phyloP scores from a whole-genome alignment of 768 basidiomycete genomes.

The Nidula microcarpa region DNA sequence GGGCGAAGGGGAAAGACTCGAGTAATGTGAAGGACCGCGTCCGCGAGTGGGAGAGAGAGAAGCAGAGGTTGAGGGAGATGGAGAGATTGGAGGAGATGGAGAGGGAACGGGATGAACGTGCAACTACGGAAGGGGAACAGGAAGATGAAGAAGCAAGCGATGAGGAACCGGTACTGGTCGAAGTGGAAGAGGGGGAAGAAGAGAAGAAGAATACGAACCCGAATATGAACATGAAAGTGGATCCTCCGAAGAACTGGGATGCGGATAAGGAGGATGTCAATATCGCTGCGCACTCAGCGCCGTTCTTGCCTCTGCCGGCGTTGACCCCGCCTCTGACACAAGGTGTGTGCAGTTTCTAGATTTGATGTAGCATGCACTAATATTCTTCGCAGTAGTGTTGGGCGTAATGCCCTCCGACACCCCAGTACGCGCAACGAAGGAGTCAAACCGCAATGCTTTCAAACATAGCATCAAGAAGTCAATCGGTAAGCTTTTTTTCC shows the following conservation, averaged over 20 bases:
- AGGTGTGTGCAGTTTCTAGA: slow-evolving; percentile 13
- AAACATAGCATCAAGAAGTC: slow-evolving; percentile 74
- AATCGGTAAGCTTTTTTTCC: slow-evolving; percentile 47
- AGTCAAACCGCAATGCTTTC: slow-evolving; percentile 35
- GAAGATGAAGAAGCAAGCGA: not conserved
- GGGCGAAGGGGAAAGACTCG: slow-evolving; percentile 30
- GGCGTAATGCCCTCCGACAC: slow-evolving; percentile 16
- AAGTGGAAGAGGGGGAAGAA: not conserved
- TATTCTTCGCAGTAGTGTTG: slow-evolving; percentile 11
- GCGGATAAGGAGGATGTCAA: slow-evolving; percentile 21
- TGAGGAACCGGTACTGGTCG: not conserved
- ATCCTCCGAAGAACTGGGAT: not conserved
- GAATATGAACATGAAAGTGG: not conserved
- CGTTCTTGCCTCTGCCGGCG: slow-evolving; percentile 21
- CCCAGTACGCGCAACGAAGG: slow-evolving; percentile 16
- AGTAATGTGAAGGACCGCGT: slow-evolving; percentile 59
- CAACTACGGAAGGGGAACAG: not conserved
- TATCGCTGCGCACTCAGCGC: slow-evolving; percentile 14
- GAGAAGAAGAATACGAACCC: not conserved
- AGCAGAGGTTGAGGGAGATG: slow-evolving; percentile 68
- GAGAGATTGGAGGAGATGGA: slow-evolving; percentile 55
- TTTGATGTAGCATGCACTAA: slow-evolving; percentile 1
- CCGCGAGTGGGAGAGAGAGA: slow-evolving; percentile 74
- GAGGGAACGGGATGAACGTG: slow-evolving; percentile 28
- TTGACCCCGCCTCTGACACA: slow-evolving; percentile 24